A percentile compares a stretch with the other conserved stretches of the same genome.
Evolutionary conservation across 306 rosid species (phyloP).

Genomic region (Alnus rubra): DNA sequence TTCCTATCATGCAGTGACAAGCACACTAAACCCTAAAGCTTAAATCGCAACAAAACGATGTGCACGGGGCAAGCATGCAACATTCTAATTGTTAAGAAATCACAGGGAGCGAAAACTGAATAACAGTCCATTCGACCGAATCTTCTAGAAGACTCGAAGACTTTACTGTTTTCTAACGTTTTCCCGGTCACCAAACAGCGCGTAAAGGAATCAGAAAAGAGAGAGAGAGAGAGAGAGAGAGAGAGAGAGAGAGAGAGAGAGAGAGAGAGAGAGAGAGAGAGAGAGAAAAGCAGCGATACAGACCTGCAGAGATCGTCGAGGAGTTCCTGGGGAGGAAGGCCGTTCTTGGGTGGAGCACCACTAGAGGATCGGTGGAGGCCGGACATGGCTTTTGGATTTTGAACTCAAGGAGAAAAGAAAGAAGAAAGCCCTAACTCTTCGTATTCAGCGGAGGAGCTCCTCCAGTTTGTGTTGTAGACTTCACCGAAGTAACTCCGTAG

Average conservation of each 20-base stretch:
- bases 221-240: not conserved
- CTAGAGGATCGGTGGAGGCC: slow-evolving; percentile 61
- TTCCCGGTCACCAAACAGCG: slow-evolving; percentile 21
- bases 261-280: not conserved
- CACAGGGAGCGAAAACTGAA: no score
- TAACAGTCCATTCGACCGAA: not conserved
- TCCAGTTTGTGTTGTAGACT: no score
- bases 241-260: not conserved
- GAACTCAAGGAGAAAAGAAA: slow-evolving; percentile 18
- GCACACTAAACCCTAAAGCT: not conserved
- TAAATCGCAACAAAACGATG: not conserved
- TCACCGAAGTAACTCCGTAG: no score
- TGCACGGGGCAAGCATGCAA: not conserved
- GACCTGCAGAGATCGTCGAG: slow-evolving; percentile 97
- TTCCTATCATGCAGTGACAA: not conserved
- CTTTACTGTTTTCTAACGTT: slow-evolving; percentile 4
- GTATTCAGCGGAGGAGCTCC: not conserved
- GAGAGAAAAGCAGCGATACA: not conserved
- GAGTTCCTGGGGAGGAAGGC: slow-evolving; percentile 89
- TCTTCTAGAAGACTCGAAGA: not conserved
- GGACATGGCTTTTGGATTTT: slow-evolving; percentile 51
- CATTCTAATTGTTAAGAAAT: no score
- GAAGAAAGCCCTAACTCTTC: not conserved
- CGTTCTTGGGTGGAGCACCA: slow-evolving; percentile 62
- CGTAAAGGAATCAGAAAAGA: not conserved